Evolutionary conservation across 352 stramenopile species (phyloP).

Genomic region (Phytophthora gonapodyides): DNA sequence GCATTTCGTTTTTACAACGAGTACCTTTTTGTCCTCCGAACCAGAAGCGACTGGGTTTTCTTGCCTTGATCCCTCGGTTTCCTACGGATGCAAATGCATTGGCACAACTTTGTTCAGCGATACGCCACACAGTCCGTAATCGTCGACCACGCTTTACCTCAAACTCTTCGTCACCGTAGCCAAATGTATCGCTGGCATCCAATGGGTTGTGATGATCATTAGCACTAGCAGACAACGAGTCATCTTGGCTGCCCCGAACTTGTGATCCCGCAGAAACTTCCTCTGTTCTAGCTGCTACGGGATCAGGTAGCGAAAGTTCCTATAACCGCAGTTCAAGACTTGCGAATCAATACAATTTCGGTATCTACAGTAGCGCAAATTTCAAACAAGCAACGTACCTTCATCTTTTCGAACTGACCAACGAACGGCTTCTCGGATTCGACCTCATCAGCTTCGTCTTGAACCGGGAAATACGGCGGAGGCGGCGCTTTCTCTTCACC

Average conservation of each 20-base stretch:
- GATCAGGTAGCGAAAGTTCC: slow-evolving; percentile 12
- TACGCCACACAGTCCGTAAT: background rate
- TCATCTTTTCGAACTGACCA: slow-evolving; percentile 49
- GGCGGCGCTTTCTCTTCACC: slow-evolving; percentile 8
- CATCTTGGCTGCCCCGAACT: background rate
- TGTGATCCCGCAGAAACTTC: background rate
- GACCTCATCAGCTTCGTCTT: background rate
- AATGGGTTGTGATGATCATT: slow-evolving; percentile 3
- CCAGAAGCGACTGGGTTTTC: background rate
- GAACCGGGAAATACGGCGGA: slow-evolving; percentile 7
- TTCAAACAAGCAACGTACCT: slow-evolving; percentile 22
- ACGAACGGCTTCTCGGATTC: slow-evolving; percentile 26
- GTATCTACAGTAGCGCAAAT: background rate
- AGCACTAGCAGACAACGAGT: slow-evolving; percentile 8
- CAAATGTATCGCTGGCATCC: slow-evolving; percentile 48
- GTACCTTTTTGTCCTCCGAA: slow-evolving; percentile 12
- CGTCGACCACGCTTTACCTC: slow-evolving; percentile 36
- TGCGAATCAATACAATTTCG: too few species aligned
- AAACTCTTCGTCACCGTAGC: slow-evolving; percentile 82
- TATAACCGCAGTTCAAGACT: background rate
- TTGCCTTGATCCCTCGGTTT: slow-evolving; percentile 18
- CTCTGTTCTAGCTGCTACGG: background rate
- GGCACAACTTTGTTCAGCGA: background rate
- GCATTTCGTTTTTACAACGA: background rate
- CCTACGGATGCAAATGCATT: slow-evolving; percentile 10